Percentiles rank a stretch among this genome's conserved stretches.
These are phyloP conservation scores for Russula emetica DNA, from an alignment of 768 basidiomycete genomes.

Conservation along the genomic window DNA sequence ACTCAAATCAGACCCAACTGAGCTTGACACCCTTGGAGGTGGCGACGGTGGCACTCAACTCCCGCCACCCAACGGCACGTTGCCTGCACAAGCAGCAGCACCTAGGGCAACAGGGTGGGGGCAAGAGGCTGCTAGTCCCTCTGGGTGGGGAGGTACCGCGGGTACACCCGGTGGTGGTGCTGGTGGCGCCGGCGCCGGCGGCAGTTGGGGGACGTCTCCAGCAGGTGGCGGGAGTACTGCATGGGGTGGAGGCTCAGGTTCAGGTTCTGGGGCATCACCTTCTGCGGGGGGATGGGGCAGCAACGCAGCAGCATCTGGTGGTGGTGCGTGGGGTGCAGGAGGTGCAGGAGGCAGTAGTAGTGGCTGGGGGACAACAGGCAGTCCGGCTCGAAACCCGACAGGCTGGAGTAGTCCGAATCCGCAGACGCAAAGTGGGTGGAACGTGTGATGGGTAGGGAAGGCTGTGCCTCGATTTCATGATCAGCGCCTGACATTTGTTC, in stretches of 20 bases:
- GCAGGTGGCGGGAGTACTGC: constrained; percentile 18
- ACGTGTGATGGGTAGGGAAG: constrained; percentile 30
- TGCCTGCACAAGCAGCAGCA: constrained; percentile 13
- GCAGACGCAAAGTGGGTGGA: constrained; percentile 33
- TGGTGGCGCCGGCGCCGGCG: background rate
- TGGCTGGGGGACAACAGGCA: constrained; percentile 30
- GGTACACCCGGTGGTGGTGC: constrained; percentile 6
- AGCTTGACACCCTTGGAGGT: constrained; percentile 48
- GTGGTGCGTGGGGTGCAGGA: constrained; percentile 32
- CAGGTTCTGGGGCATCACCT: constrained; percentile 27
- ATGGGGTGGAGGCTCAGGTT: constrained; percentile 22
- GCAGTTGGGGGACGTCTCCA: constrained; percentile 20
- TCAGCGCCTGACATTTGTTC: constrained; percentile 5
- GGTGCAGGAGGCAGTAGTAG: constrained; percentile 31
- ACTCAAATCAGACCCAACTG: constrained; percentile 45
- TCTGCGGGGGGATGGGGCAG: constrained; percentile 35
- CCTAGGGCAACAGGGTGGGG: constrained; percentile 24
- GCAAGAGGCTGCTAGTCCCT: background rate
- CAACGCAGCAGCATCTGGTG: constrained; percentile 35
- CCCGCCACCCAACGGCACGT: constrained; percentile 18
- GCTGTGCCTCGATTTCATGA: constrained; percentile 19
- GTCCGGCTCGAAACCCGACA: constrained; percentile 33
- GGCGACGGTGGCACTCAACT: constrained; percentile 32
- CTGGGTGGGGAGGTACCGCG: constrained; percentile 25
- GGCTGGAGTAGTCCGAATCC: constrained; percentile 34